These are phyloP conservation scores for Fusarium sp. DNA, from an alignment of 2,329 filamentous ascomycete genomes.

Conservation along the genomic window DNA sequence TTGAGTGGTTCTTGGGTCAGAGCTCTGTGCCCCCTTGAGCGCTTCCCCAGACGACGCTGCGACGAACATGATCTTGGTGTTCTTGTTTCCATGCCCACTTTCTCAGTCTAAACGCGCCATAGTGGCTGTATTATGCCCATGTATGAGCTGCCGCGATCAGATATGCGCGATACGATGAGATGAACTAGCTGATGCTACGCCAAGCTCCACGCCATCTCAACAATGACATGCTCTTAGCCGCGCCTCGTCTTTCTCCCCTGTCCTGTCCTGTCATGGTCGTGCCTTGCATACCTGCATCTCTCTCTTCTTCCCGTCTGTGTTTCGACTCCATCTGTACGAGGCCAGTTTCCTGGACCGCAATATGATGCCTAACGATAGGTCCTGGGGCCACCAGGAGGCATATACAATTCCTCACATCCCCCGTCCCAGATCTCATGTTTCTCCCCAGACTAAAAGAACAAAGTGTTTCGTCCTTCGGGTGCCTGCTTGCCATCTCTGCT, in stretches of 20 bases:
- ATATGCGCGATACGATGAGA: constrained; percentile 34
- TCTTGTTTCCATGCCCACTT: constrained; percentile 7
- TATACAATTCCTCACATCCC: constrained; percentile 28
- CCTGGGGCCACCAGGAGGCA: constrained; percentile 8
- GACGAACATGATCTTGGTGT: not conserved
- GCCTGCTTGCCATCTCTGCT: constrained; percentile 27
- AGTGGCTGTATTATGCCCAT: constrained; percentile 3
- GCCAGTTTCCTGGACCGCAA: constrained; percentile 38
- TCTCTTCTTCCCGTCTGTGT: constrained; percentile 5
- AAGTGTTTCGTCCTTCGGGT: constrained; percentile 38
- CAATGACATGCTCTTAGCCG: constrained; percentile 25
- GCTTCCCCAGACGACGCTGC: constrained; percentile 31
- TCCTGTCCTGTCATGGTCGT: constrained; percentile 2
- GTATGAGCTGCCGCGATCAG: constrained; percentile 17
- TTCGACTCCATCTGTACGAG: constrained; percentile 23
- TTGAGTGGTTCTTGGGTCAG: constrained; percentile 5
- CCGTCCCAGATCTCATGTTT: constrained; percentile 30
- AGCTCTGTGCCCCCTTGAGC: constrained; percentile 20
- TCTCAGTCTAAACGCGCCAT: constrained; percentile 10
- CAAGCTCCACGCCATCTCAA: constrained; percentile 7
- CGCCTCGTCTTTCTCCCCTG: constrained; percentile 22
- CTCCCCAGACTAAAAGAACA: constrained; percentile 15
- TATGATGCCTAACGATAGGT: constrained; percentile 37
- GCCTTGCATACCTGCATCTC: constrained; percentile 18
- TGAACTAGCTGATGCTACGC: constrained; percentile 21